Percentiles rank a stretch among this genome's conserved stretches.
Conservation (phyloP, 2,329 filamentous ascomycete species). For the Rhytidhysteron rufulum region DNA sequence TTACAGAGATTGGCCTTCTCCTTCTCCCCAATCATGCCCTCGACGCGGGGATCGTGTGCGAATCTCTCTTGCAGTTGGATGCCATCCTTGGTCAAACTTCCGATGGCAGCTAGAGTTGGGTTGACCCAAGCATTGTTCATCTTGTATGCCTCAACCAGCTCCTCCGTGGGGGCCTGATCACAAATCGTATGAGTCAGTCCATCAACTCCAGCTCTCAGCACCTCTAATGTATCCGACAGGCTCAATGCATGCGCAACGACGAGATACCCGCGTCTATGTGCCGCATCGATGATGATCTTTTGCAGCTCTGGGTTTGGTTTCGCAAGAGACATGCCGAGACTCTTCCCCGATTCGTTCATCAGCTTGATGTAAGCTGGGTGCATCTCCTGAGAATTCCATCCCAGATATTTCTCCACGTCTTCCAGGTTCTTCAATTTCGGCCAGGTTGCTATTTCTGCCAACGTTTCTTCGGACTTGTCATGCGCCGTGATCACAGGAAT, state of each 20-base stretch:
- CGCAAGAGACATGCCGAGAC: conserved; percentile 33
- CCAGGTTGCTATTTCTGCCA: conserved; percentile 43
- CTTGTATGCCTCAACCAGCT: conserved; percentile 41
- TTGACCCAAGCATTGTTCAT: conserved; percentile 41
- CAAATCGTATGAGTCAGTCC: conserved; percentile 44
- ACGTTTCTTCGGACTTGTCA: conserved; percentile 33
- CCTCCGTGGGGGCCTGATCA: conserved; percentile 36
- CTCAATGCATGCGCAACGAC: conserved; percentile 40
- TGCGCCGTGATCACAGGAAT: conserved; percentile 40
- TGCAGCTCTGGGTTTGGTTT: conserved; percentile 45
- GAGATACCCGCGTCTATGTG: conserved; percentile 32
- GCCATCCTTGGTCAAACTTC: conserved; percentile 39
- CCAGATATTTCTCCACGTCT: conserved; percentile 42
- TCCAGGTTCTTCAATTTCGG: conserved; percentile 42
- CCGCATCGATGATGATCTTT: conserved; percentile 40
- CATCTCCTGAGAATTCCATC: conserved; percentile 37
- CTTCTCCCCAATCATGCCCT: conserved; percentile 29
- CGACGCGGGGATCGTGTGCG: conserved; percentile 37
- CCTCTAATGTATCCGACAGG: conserved; percentile 39
- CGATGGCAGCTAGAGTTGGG: conserved; percentile 40
- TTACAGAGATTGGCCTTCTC: conserved; percentile 35
- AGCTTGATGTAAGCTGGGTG: conserved; percentile 49
- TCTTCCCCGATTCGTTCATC: conserved; percentile 47
- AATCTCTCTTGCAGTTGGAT: conserved; percentile 35
- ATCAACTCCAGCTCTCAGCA: conserved; percentile 40